Conservation (phyloP, 164 flowering plant genomes). For the Macadamia tetraphylla region DNA sequence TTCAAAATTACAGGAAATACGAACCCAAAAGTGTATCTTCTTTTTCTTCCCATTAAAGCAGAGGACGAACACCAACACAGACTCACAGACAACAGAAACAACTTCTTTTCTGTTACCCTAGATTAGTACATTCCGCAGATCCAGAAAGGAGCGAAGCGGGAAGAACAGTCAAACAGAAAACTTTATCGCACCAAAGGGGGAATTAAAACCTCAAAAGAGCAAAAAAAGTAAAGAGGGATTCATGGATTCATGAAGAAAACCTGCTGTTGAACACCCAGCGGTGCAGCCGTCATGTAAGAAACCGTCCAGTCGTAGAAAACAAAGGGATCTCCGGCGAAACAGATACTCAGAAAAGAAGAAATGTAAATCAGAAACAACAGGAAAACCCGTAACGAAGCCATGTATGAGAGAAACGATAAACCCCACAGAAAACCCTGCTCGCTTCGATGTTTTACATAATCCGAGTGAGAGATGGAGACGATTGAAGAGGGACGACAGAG, state of each 20-base stretch:
- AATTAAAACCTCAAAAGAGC: not conserved
- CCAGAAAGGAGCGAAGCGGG: not conserved
- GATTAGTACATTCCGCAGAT: conserved; percentile 3
- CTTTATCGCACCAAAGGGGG: too few species aligned
- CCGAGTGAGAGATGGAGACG: too few species aligned
- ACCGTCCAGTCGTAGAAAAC: conserved; percentile 42
- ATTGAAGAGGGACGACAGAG: too few species aligned
- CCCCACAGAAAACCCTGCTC: too few species aligned
- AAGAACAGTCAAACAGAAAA: not conserved
- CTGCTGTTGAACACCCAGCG: conserved; percentile 78
- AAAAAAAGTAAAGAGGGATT: not conserved
- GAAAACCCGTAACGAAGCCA: conserved; percentile 22
- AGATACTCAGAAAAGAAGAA: conserved; percentile 26
- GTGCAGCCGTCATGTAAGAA: conserved; percentile 63
- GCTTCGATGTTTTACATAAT: too few species aligned
- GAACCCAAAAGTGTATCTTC: not conserved
- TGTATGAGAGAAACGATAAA: not conserved
- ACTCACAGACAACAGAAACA: not conserved
- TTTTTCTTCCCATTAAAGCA: not conserved
- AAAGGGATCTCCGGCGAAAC: conserved; percentile 49
- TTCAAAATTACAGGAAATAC: not conserved
- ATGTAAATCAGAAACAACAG: conserved; percentile 21
- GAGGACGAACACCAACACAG: not conserved
- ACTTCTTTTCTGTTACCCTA: not conserved
- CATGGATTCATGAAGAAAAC: conserved; percentile 21